Evolutionary conservation across 768 basidiomycete genomes (phyloP).

Genomic region (Mycena metata): DNA sequence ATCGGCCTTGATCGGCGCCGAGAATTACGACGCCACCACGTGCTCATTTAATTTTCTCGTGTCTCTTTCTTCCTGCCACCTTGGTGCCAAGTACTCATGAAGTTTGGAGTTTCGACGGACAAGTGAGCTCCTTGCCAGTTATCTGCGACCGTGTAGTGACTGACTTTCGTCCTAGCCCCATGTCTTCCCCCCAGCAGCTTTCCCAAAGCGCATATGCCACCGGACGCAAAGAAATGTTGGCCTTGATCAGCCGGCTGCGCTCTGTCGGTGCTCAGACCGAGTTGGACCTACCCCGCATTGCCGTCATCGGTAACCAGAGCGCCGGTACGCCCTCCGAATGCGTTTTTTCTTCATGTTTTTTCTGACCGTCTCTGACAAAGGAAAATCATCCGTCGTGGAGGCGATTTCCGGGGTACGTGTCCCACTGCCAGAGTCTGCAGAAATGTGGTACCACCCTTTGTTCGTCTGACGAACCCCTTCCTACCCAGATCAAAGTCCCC

Average conservation of each 20-base stretch:
- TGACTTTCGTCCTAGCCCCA: neutral
- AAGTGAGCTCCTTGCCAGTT: too few relatives aligned
- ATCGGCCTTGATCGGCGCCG: too few relatives aligned
- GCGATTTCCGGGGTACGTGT: slow-evolving; percentile 60
- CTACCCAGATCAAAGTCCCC: slow-evolving; percentile 58
- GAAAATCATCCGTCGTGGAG: slow-evolving; percentile 62
- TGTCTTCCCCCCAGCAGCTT: neutral
- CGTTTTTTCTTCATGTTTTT: neutral
- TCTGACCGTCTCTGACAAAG: slow-evolving; percentile 14
- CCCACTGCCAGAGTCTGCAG: neutral
- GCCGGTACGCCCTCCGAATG: slow-evolving; percentile 48
- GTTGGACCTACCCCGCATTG: slow-evolving; percentile 63
- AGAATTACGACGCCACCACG: too few relatives aligned
- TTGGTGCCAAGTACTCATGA: too few relatives aligned
- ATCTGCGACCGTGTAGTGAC: too few relatives aligned
- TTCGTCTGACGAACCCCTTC: too few relatives aligned
- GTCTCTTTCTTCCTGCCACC: too few relatives aligned
- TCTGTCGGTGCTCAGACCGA: slow-evolving; percentile 57
- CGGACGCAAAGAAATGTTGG: slow-evolving; percentile 37
- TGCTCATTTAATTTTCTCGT: too few relatives aligned
- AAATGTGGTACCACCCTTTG: neutral
- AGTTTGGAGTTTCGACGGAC: too few relatives aligned
- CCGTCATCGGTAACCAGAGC: slow-evolving; percentile 66
- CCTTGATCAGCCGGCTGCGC: slow-evolving; percentile 47
- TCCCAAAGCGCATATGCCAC: slow-evolving; percentile 5